Evolutionary conservation across 1,284 basidiomycete species (phyloP).

Genomic region (Cutaneotrichosporon mucoides): DNA sequence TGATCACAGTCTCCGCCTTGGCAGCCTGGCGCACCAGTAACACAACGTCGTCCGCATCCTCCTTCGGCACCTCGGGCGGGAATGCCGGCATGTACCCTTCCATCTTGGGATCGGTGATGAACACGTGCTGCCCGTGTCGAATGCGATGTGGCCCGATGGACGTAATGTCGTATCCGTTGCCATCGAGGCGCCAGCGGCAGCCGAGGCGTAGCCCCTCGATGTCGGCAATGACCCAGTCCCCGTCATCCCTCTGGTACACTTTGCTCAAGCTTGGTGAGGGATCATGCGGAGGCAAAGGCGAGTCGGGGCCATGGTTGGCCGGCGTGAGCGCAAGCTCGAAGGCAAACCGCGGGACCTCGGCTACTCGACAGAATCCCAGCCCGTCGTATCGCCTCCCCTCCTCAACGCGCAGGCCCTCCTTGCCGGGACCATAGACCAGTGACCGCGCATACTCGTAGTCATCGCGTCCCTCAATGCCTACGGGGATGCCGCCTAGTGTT

Average conservation of each 20-base stretch:
- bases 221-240: constrained; percentile 66
- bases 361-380: constrained; percentile 67
- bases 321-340: constrained; percentile 70
- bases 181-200: constrained; percentile 72
- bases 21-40: background rate
- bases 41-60: background rate
- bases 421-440: constrained; percentile 54
- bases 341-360: constrained; percentile 61
- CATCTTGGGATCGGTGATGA: constrained; percentile 62
- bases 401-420: constrained; percentile 16
- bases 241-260: constrained; percentile 56
- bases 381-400: constrained; percentile 55
- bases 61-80: background rate
- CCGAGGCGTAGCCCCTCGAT: constrained; percentile 65
- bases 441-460: constrained; percentile 74
- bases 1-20: background rate
- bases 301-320: constrained; percentile 46
- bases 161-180: constrained; percentile 77
- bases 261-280: constrained; percentile 64
- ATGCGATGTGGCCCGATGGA: constrained; percentile 77
- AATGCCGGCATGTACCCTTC: constrained; percentile 53
- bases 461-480: constrained; percentile 63
- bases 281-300: constrained; percentile 61
- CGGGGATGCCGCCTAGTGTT: constrained; percentile 54
- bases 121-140: constrained; percentile 70